These are phyloP conservation scores for Neurospora discreta DNA, from an alignment of 495 filamentous ascomycete species.

Conservation along the genomic window DNA sequence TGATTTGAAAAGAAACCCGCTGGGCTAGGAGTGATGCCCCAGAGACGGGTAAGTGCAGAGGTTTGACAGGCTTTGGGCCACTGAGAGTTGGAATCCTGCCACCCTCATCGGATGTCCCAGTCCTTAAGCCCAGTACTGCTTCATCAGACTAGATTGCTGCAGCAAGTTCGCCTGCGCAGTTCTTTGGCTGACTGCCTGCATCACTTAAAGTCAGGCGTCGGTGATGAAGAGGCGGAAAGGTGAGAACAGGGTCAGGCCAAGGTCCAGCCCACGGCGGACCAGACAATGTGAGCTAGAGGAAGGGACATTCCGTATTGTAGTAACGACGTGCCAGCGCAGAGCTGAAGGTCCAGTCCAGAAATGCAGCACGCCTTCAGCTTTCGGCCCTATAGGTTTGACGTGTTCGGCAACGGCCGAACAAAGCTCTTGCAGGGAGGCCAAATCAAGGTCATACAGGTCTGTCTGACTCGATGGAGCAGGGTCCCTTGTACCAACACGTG, in stretches of 20 bases:
- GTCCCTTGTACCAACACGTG: conserved; percentile 18
- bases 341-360: conserved; percentile 3
- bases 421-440: conserved; percentile 14
- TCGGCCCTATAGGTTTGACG: conserved; percentile 23
- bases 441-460: conserved; percentile 18
- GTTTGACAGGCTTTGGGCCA: conserved; percentile 15
- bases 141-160: background rate
- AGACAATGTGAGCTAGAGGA: background rate
- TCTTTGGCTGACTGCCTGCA: background rate
- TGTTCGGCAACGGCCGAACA: conserved; percentile 25
- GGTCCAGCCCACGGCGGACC: background rate
- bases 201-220: background rate
- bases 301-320: conserved; percentile 1
- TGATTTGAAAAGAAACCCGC: conserved; percentile 15
- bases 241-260: conserved; percentile 1
- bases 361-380: conserved; percentile 11
- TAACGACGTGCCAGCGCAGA: conserved; percentile 5
- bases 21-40: conserved; percentile 10
- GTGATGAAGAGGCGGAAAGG: conserved; percentile 1
- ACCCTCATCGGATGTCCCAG: conserved; percentile 6
- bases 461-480: conserved; percentile 11
- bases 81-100: conserved; percentile 6
- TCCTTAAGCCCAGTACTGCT: background rate
- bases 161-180: background rate
- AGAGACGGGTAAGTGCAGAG: conserved; percentile 21